Evolutionary conservation across 2,329 filamentous ascomycete species (phyloP), one percentile per base, ranked within the genome.

Genomic region (Biscogniauxia sp.): DNA sequence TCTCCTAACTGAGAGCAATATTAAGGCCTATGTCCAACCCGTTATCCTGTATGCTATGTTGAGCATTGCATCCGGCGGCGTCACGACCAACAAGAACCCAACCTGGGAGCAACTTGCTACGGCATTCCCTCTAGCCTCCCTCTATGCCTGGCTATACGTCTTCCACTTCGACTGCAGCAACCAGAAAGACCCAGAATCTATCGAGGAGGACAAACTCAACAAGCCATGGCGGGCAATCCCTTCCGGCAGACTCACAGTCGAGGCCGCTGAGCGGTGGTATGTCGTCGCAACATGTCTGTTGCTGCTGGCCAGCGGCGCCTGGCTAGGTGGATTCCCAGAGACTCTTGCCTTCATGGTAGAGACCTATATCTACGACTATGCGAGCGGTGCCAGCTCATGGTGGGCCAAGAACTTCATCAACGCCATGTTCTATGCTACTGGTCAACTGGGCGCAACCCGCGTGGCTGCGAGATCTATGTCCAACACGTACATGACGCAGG

Each of bases 1-100:
- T 7, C 57, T 64, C 20, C 62, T 64, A 7, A 64, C 62, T 3
- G 60, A 62, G 49, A 60, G 57, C 23, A 62, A 64, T 49, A 54
- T 60, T 20, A 62, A 62, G 53, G 56, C 62, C 7, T 64, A 60
- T 20, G 60, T 64, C 23, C 54, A 32, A 45, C 62, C 62, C 25
- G 53, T 58, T 37, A 45, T 56, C 19, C 57, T 64, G 5, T 62
- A 62, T 28, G 52, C 57, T 15, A 58, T 64, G 60, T 53, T 64
- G 20, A 60, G 57, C 25, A 26, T 62, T 28, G 57, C 57, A 15
- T 60, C 62, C 0, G 60, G 53, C 6, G 41, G 57, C 13, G 60
- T 64, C 0, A 62, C 60, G 20, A 37, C 50, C 37, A 53, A 61
- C 28, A 26, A 51, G n/a, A 23, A 57, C 32, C 56, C 56, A 15